These are phyloP conservation scores for Sclerotiophoma versabilis DNA, from an alignment of 2,329 filamentous ascomycete genomes.

Conservation along the genomic window DNA sequence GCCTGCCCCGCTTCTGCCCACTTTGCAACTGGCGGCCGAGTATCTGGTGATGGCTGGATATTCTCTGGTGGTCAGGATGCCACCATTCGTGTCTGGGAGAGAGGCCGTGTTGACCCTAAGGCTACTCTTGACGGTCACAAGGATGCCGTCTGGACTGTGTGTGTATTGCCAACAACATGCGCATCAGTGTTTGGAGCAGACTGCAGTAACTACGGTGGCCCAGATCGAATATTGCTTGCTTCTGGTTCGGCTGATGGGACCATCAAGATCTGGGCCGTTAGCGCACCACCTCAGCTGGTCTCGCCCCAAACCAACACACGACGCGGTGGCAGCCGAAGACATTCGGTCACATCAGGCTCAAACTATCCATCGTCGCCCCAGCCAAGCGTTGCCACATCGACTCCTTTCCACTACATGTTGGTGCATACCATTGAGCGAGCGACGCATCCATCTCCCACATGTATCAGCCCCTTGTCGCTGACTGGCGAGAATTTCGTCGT, in stretches of 20 bases:
- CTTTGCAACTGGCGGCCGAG: conserved; percentile 87
- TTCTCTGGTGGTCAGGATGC: conserved; percentile 97
- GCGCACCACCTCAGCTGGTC: conserved; percentile 82
- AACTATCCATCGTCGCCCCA: conserved; percentile 91
- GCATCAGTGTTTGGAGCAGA: conserved; percentile 79
- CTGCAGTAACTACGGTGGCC: conserved; percentile 74
- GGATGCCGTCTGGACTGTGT: conserved; percentile 95
- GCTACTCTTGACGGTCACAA: conserved; percentile 92
- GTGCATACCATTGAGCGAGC: conserved; percentile 83
- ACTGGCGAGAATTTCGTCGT: conserved; percentile 91
- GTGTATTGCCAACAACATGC: conserved; percentile 84
- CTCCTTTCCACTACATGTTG: conserved; percentile 85
- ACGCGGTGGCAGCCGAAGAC: conserved; percentile 79
- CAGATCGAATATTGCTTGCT: conserved; percentile 87
- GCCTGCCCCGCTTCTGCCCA: conserved; percentile 87
- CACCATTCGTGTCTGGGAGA: conserved; percentile 93
- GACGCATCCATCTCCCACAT: conserved; percentile 80
- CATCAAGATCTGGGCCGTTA: conserved; percentile 93
- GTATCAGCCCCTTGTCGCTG: conserved; percentile 85
- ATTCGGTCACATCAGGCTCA: conserved; percentile 93
- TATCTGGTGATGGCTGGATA: conserved; percentile 94
- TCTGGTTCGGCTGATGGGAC: conserved; percentile 91
- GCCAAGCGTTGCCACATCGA: conserved; percentile 82
- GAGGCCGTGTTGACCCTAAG: conserved; percentile 92
- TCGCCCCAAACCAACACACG: conserved; percentile 78